These are phyloP conservation scores for Lachancea sp. DNA, from an alignment of 805 yeast genomes.

Conservation along the genomic window DNA sequence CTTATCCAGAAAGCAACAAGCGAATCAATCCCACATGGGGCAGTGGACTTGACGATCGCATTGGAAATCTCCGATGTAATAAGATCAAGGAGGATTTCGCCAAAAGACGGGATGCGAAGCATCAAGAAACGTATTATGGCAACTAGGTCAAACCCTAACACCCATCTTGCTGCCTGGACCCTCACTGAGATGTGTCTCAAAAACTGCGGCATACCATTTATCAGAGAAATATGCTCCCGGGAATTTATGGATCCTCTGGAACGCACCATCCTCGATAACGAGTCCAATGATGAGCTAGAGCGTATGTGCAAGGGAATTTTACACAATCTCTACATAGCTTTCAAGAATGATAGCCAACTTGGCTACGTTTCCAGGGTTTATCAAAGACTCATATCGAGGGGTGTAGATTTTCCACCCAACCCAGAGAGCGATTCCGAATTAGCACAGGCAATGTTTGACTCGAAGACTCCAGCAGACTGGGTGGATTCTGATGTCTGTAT, in stretches of 20 bases:
- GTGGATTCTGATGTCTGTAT: conserved; percentile 91
- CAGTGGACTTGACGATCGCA: conserved; percentile 65
- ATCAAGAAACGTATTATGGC: conserved; percentile 64
- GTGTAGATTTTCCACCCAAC: conserved; percentile 56
- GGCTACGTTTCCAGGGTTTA: conserved; percentile 59
- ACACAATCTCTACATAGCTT: conserved; percentile 73
- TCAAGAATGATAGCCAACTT: conserved; percentile 59
- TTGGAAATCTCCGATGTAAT: conserved; percentile 84
- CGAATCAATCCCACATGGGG: conserved; percentile 88
- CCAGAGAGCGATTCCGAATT: conserved; percentile 22
- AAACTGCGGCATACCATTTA: conserved; percentile 85
- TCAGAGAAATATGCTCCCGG: conserved; percentile 69
- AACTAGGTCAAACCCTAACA: conserved; percentile 65
- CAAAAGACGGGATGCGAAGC: conserved; percentile 81
- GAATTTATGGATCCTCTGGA: conserved; percentile 82
- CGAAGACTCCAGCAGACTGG: conserved; percentile 97
- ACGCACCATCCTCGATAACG: conserved; percentile 36
- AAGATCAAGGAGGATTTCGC: conserved; percentile 68
- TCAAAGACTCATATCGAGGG: conserved; percentile 52
- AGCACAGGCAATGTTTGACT: conserved; percentile 58
- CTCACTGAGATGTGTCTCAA: conserved; percentile 82
- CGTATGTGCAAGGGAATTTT: conserved; percentile 54
- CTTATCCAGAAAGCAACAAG: conserved; percentile 74
- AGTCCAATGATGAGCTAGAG: conserved; percentile 48
- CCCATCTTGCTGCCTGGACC: conserved; percentile 66